A percentile compares a stretch with the other conserved stretches of the same genome.
These are phyloP conservation scores for Penicillium sclerotiorum DNA, from an alignment of 2,329 filamentous ascomycete species.

Conservation along the genomic window DNA sequence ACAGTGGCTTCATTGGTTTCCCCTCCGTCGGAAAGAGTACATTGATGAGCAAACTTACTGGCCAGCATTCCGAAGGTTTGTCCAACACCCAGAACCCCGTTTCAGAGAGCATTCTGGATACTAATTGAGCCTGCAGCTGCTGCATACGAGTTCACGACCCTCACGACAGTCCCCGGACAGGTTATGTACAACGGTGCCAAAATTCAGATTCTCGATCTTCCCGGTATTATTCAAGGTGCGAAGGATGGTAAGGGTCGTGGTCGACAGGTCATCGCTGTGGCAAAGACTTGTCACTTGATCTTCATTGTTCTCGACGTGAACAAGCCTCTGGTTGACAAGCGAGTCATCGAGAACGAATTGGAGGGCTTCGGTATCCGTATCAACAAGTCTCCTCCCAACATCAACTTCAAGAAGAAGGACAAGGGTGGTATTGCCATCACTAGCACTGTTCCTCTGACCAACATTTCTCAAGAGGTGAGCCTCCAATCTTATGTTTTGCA, in stretches of 20 bases:
- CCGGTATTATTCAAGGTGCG: conserved; percentile 97
- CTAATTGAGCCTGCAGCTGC: conserved; percentile 59
- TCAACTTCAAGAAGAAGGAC: conserved; percentile 99
- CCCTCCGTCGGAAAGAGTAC: conserved; percentile 98
- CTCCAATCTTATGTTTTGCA: background rate
- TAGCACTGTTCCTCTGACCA: conserved; percentile 85
- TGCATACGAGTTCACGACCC: conserved; percentile 97
- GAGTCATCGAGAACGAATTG: conserved; percentile 89
- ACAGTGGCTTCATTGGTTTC: conserved; percentile 87
- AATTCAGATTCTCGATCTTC: conserved; percentile 96
- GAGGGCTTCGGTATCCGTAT: conserved; percentile 97
- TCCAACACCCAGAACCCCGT: conserved; percentile 2
- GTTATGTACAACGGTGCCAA: conserved; percentile 96
- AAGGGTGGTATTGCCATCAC: conserved; percentile 96
- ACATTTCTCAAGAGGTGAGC: conserved; percentile 79
- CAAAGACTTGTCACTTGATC: conserved; percentile 97
- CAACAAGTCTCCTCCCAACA: conserved; percentile 96
- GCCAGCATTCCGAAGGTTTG: conserved; percentile 84
- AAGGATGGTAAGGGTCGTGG: conserved; percentile 98
- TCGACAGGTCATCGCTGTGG: conserved; percentile 96
- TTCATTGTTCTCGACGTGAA: conserved; percentile 99
- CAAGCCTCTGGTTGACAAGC: conserved; percentile 96
- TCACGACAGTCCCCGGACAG: conserved; percentile 96
- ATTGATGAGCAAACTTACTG: conserved; percentile 90
- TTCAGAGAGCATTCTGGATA: background rate